Conservation (phyloP, 305 asterid genomes). For the Fraxinus paxiana region DNA sequence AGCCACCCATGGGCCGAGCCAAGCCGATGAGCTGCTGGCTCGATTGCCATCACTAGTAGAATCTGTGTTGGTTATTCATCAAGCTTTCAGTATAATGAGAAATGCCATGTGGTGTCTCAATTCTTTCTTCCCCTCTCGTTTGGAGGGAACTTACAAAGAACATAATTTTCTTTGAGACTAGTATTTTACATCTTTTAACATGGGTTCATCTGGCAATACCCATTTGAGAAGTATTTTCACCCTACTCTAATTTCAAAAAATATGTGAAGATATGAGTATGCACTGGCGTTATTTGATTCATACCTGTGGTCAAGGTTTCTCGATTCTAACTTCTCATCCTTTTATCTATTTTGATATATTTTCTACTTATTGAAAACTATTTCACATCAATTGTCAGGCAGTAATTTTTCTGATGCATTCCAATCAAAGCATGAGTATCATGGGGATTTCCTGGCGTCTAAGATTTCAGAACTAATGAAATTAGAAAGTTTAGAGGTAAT, state of each 20-base stretch:
- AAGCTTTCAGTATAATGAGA: constrained; percentile 3
- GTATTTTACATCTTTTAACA: background rate
- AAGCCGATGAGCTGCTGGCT: no score
- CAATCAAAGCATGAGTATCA: constrained; percentile 43
- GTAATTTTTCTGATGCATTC: constrained; percentile 35
- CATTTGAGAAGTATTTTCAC: constrained; percentile 3
- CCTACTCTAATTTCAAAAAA: background rate
- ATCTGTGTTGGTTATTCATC: constrained; percentile 1
- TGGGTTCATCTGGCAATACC: background rate
- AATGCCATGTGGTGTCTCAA: constrained; percentile 8
- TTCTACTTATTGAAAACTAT: constrained; percentile 8
- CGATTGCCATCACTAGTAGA: no score
- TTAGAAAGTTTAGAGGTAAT: constrained; percentile 69
- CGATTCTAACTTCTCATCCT: background rate
- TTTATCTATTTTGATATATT: constrained; percentile 15
- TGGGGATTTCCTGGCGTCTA: constrained; percentile 49
- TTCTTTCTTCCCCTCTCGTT: constrained; percentile 10
- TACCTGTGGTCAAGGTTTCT: constrained; percentile 14
- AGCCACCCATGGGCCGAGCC: no score
- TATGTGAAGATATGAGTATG: background rate
- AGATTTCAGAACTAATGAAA: constrained; percentile 69
- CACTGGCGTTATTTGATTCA: constrained; percentile 18
- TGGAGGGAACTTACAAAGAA: background rate
- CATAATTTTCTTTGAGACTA: background rate
- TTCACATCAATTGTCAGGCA: constrained; percentile 40